Percentiles rank a stretch among this genome's conserved stretches.
Conservation (phyloP, 2,329 filamentous ascomycete species). For the Aspergillus quadrilineatus region DNA sequence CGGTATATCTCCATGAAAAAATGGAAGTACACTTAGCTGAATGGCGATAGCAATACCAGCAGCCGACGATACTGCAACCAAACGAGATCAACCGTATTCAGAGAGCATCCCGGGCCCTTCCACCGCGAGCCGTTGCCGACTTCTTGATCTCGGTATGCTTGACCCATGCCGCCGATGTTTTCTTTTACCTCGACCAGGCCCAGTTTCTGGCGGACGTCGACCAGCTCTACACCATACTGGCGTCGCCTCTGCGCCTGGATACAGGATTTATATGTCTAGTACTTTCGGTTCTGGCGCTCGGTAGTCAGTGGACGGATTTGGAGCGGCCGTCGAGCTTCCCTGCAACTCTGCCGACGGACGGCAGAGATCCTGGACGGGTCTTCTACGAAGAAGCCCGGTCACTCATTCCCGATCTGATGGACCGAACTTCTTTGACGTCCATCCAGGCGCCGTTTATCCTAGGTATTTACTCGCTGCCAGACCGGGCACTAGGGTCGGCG, state of each 20-base stretch:
- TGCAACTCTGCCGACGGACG: neutral
- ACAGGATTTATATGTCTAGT: conserved; percentile 19
- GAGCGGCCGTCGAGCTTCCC: conserved; percentile 22
- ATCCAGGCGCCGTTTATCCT: conserved; percentile 36
- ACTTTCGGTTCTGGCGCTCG: conserved; percentile 27
- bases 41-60: conserved; percentile 3
- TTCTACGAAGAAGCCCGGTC: conserved; percentile 32
- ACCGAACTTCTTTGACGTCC: conserved; percentile 25
- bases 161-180: conserved; percentile 21
- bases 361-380: conserved; percentile 30
- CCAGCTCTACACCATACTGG: conserved; percentile 15
- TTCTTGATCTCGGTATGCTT: conserved; percentile 21
- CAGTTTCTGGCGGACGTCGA: conserved; percentile 16
- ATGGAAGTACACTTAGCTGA: neutral
- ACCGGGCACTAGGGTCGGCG: conserved; percentile 36
- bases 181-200: conserved; percentile 23
- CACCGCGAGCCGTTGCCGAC: conserved; percentile 17
- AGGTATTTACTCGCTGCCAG: conserved; percentile 38
- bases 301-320: conserved; percentile 37
- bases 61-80: conserved; percentile 6
- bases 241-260: conserved; percentile 15
- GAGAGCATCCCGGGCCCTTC: conserved; percentile 16
- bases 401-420: conserved; percentile 37
- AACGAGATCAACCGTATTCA: conserved; percentile 5
- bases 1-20: conserved; percentile 5